These are phyloP conservation scores for Hordeum pubiflorum DNA, from an alignment of 202 grass and related monocot genomes.

Conservation along the genomic window DNA sequence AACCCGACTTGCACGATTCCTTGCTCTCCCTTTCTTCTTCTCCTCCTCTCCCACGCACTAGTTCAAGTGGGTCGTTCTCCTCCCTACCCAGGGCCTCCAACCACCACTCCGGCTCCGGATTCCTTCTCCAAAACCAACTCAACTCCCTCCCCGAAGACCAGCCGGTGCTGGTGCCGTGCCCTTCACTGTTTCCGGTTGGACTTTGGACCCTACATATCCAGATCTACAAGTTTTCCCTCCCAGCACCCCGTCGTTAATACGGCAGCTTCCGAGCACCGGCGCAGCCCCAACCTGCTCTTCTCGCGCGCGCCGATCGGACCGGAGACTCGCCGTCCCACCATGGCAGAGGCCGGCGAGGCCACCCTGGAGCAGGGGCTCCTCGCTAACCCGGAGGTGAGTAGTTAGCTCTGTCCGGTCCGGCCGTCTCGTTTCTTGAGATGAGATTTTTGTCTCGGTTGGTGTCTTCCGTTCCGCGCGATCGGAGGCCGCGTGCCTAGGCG, in stretches of 20 bases:
- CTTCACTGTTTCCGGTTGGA: conserved; percentile 8
- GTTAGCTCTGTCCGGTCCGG: background rate
- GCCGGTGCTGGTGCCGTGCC: conserved; percentile 10
- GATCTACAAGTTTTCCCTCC: conserved; percentile 7
- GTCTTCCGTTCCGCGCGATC: background rate
- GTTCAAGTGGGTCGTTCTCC: background rate
- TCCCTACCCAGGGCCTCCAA: background rate
- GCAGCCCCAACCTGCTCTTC: background rate
- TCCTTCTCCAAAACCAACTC: background rate
- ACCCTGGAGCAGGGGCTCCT: conserved; percentile 45
- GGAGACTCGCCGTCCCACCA: background rate
- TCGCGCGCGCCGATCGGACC: background rate
- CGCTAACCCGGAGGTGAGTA: conserved; percentile 31
- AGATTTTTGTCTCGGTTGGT: background rate
- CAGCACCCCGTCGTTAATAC: too few species aligned
- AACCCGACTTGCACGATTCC: background rate
- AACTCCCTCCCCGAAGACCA: background rate
- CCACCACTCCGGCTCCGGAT: background rate
- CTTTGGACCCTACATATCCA: conserved; percentile 9
- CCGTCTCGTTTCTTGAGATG: background rate
- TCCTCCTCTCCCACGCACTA: background rate
- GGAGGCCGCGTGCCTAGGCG: background rate
- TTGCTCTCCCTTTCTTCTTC: background rate
- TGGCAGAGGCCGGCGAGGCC: conserved; percentile 25
- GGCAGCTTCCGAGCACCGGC: background rate